Base-by-base conservation (phyloP, 2,329 filamentous ascomycete genomes). In the Verticillium tricorpus region DNA sequence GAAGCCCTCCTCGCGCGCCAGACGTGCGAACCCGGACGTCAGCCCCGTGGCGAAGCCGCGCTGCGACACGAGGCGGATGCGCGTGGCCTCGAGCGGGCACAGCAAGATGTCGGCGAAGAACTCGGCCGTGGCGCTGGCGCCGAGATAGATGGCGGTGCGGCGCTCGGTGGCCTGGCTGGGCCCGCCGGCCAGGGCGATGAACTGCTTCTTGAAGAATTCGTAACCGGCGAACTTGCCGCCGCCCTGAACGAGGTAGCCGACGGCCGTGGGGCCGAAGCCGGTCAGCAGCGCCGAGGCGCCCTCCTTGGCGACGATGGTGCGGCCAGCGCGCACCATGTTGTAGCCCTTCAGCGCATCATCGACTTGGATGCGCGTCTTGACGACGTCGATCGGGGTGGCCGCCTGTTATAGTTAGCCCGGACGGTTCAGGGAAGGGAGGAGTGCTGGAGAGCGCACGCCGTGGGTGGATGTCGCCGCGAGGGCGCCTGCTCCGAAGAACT, bases 121-220 rank as follows among this genome's bases (percentile, higher is more conserved):
- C 73, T 91, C 89, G 62, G 88, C 89, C 54, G 83, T 84, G 22
- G 89, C 88, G 72, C 85, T 87, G 61, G 88, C 87, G 67, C 83
- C 85, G 62, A 94, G 86, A 80, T 95, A 95, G 73, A 96, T 77
- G 65, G 78, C 78, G 3, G 80, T 84, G 66, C 82, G 79, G 63
- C 73, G 71, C 14, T 70, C 65, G 22, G 78, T 76, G 45, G 81
- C 80, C 62, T 69, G 72, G 32, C 81, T 78, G 35, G 77, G 77
- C 0, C 79, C 80, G 55, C 80, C 92, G 64, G 90, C 78, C 62
- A 85, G 70, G 76, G 89, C 85, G 77, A 96, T 93, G 75, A 85
- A 89, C 77, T 90, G 86, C 80, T 94, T 90, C 85, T 96, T 96
- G 89, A 96, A 96, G 83, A 92, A 91, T 80, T 96, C 92, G 80